Conservation (phyloP, 306 rosid genomes). For the Amphicarpaea edgeworthii region DNA sequence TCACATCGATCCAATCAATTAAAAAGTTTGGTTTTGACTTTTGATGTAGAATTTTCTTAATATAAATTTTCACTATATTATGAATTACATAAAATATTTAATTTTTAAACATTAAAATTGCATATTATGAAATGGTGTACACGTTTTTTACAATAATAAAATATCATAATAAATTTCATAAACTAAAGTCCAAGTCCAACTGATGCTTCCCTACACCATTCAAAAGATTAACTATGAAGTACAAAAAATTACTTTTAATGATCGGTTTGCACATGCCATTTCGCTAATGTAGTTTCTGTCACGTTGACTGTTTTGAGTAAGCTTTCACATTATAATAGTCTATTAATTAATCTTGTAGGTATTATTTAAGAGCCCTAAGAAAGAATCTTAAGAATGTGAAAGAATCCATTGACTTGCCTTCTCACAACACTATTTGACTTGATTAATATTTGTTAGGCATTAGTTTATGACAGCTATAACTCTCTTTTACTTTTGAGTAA, state of each 20-base stretch:
- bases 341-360: background rate
- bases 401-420: conserved; percentile 37
- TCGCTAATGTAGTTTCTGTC: background rate
- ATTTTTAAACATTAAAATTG: background rate
- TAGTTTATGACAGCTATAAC: background rate
- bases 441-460: conserved; percentile 13
- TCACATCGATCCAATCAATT: background rate
- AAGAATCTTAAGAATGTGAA: conserved; percentile 41
- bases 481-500: conserved; percentile 1
- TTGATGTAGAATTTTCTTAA: background rate
- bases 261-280: background rate
- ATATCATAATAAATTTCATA: background rate
- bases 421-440: conserved; percentile 26
- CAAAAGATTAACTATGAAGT: background rate
- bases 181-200: background rate
- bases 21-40: background rate
- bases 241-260: background rate
- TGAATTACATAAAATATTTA: background rate
- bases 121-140: too few relatives aligned
- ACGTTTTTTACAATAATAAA: background rate
- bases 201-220: background rate
- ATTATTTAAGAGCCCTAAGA: background rate
- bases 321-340: background rate
- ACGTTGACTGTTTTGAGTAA: conserved; percentile 29
- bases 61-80: background rate